Conservation (phyloP, 352 stramenopile genomes). For the Phytophthora aleatoria region DNA sequence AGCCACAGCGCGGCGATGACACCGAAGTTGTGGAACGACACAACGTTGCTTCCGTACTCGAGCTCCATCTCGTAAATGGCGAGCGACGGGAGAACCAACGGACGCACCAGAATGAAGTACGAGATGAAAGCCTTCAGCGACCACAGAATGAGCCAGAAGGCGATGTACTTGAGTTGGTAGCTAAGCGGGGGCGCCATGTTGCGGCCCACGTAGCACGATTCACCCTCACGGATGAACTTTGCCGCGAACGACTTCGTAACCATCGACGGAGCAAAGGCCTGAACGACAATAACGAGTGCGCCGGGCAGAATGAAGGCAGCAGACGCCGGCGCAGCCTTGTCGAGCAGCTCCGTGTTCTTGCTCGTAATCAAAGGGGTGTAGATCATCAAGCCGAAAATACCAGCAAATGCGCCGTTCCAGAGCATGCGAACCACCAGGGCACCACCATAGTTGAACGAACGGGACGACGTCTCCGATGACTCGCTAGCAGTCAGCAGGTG, state of each 20-base stretch:
- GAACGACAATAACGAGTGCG: slow-evolving; percentile 44
- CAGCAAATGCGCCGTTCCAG: slow-evolving; percentile 69
- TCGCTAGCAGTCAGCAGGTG: slow-evolving; percentile 57
- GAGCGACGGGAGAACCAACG: slow-evolving; percentile 67
- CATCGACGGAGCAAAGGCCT: slow-evolving; percentile 50
- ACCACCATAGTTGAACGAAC: slow-evolving; percentile 63
- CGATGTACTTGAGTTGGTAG: slow-evolving; percentile 71
- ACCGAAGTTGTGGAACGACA: slow-evolving; percentile 76
- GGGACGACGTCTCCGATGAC: slow-evolving; percentile 45
- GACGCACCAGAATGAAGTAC: slow-evolving; percentile 73
- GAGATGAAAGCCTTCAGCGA: slow-evolving; percentile 62
- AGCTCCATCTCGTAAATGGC: slow-evolving; percentile 76
- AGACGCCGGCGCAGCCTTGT: slow-evolving; percentile 37
- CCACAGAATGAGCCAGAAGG: slow-evolving; percentile 69
- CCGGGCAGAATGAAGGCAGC: slow-evolving; percentile 52
- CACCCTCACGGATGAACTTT: slow-evolving; percentile 77
- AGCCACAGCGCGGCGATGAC: slow-evolving; percentile 67
- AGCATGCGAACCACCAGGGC: slow-evolving; percentile 63
- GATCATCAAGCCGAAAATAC: slow-evolving; percentile 68
- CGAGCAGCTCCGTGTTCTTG: slow-evolving; percentile 49
- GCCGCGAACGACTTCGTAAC: slow-evolving; percentile 58
- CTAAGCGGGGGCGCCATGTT: slow-evolving; percentile 68
- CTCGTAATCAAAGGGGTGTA: slow-evolving; percentile 46
- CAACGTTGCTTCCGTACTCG: slow-evolving; percentile 57
- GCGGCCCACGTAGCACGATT: slow-evolving; percentile 66